Conservation (phyloP, 345 rosid species). For the Gossypium anomalum region DNA sequence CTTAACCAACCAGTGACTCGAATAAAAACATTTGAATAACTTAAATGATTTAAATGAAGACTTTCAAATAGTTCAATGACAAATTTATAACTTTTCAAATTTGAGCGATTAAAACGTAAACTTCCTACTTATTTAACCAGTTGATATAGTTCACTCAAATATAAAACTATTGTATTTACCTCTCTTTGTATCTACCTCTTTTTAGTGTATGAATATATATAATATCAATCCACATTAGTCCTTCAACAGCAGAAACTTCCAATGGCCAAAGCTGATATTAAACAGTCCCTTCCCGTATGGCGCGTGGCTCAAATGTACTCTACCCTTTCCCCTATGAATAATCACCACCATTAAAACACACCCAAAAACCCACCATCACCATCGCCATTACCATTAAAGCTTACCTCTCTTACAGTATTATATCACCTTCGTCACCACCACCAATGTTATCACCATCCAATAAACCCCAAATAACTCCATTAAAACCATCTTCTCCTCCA, state of each 20-base stretch:
- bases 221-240: neutral
- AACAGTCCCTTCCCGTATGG: neutral
- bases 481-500: neutral
- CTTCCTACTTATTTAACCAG: fast-evolving
- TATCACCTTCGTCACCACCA: no score
- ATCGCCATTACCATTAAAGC: neutral
- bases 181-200: neutral
- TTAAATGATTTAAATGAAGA: no score
- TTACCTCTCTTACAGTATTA: no score
- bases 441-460: constrained; percentile 24
- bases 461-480: no score
- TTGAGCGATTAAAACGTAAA: no score
- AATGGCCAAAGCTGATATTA: neutral
- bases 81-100: no score
- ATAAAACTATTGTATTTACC: neutral
- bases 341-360: neutral
- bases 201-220: neutral
- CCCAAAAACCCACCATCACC: neutral
- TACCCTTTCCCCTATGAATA: neutral
- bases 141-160: no score
- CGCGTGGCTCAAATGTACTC: neutral
- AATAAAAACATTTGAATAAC: no score
- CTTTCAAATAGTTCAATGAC: fast-evolving
- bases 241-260: neutral
- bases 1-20: no score